Base-by-base conservation (phyloP, 192 early-diverging fungal genomes). In the Podila minutissima region DNA sequence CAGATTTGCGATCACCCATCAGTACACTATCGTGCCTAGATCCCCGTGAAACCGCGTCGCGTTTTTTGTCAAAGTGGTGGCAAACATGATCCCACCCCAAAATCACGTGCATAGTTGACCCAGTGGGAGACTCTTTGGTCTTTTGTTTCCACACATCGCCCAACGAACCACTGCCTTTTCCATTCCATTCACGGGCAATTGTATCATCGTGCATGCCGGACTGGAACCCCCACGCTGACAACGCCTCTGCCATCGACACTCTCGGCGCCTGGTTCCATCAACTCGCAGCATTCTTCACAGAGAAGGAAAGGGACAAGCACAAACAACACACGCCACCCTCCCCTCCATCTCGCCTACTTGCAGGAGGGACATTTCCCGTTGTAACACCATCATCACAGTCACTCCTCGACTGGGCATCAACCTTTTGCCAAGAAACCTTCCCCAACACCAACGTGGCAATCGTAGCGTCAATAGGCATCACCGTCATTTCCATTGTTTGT, bases 161-260 rank as follows among this genome's bases (percentile, higher is more conserved):
- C 35, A 37, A 37, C 1, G 6, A 37, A 37, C 4, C 35, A 37
- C 29, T 29, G 41, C n/a, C 26, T 66, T 48, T 50, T 46, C 41
- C 48, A 66, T 29, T n/a, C 64, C 12, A 19, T n/a, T 20, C 38
- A 46, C 32, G 55, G 26, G 24, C 22, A 57, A 57, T 8, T 26
- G 17, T 59, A 67, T 4, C 64, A 19, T 51, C 62, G 31, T 76
- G 74, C 64, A 68, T 68, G 74, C 66, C n/a, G 67, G 48, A 60
- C 62, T 28, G 61, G 64, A 10, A 57, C 37, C 26, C 46, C 19
- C 46, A 61, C 20, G 29, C 35, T 55, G 67, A 76, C 71, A 33
- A 66, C 62, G 62, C 68, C 37, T n/a, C 74, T 53, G 68, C 69
- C 26, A 38, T 51, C 49, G 62, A 76, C 15, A 69, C 74, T n/a